These are phyloP conservation scores for Pseudozyma thailandica DNA, from an alignment of 1,284 basidiomycete species.

Conservation along the genomic window DNA sequence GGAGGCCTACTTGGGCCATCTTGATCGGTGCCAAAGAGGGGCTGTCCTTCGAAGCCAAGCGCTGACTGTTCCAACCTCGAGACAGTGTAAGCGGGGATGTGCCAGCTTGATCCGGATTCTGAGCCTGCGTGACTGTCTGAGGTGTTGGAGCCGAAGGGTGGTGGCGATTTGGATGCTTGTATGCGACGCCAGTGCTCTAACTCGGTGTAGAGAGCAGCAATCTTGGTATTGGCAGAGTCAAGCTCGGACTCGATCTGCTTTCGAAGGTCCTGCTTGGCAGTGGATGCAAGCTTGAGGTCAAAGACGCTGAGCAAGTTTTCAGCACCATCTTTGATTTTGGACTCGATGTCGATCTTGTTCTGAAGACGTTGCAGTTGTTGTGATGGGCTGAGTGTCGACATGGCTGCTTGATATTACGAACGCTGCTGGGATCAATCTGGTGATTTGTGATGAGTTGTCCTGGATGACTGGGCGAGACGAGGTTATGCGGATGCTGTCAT, in stretches of 20 bases:
- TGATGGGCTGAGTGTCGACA: conserved; percentile 20
- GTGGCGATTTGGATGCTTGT: conserved; percentile 23
- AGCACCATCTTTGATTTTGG: conserved; percentile 84
- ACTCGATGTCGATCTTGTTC: conserved; percentile 77
- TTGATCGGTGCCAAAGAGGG: conserved; percentile 27
- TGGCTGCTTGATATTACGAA: neutral
- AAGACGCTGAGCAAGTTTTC: conserved; percentile 80
- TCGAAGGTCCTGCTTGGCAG: conserved; percentile 74
- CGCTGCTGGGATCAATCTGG: too few species aligned
- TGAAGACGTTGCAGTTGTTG: conserved; percentile 76
- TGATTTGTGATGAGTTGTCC: too few species aligned
- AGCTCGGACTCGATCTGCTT: conserved; percentile 81
- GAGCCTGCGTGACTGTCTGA: conserved; percentile 2
- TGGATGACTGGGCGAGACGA: neutral
- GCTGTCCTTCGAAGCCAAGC: conserved; percentile 38
- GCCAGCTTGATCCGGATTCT: conserved; percentile 21
- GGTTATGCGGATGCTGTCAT: neutral
- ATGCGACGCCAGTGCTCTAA: conserved; percentile 72
- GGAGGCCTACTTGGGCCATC: conserved; percentile 11
- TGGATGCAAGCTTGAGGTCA: conserved; percentile 43
- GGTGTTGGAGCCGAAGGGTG: conserved; percentile 8
- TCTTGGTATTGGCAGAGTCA: conserved; percentile 77
- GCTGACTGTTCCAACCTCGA: conserved; percentile 45
- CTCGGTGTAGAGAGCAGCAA: conserved; percentile 75
- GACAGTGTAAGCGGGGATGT: conserved; percentile 25